Conservation (phyloP, 495 filamentous ascomycete species). For the Aspergillus indologenus region DNA sequence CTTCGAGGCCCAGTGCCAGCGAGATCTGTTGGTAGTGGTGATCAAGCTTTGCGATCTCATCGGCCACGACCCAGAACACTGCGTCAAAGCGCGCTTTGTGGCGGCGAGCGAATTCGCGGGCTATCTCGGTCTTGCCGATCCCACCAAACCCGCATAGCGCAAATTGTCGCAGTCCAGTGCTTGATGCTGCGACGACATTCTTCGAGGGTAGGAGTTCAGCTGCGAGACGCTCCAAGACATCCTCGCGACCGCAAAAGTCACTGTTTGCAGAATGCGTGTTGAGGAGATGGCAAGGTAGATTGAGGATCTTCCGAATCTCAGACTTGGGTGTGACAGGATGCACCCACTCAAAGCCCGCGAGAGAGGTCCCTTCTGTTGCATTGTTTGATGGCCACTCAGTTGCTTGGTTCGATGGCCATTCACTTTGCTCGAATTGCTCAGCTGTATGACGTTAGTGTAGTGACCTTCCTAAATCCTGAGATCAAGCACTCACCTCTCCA, state of each 20-base stretch:
- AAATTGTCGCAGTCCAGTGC: slow-evolving; percentile 19
- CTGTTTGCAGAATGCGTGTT: slow-evolving; percentile 20
- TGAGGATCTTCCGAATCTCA: slow-evolving; percentile 9
- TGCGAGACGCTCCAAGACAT: slow-evolving; percentile 25
- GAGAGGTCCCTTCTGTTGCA: slow-evolving; percentile 19
- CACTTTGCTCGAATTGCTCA: slow-evolving; percentile 1
- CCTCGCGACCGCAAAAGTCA: slow-evolving; percentile 29
- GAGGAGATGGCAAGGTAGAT: slow-evolving; percentile 21
- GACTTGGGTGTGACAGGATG: not conserved
- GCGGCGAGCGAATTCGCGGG: slow-evolving; percentile 27
- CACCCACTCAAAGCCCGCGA: slow-evolving; percentile 11
- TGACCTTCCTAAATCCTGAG: too few species aligned
- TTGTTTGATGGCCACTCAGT: slow-evolving; percentile 15
- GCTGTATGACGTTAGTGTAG: not conserved
- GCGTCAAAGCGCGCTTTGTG: slow-evolving; percentile 33
- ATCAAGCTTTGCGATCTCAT: slow-evolving; percentile 30
- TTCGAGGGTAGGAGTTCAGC: slow-evolving; percentile 23
- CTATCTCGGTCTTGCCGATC: slow-evolving; percentile 42
- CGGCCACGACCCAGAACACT: slow-evolving; percentile 42
- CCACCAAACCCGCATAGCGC: slow-evolving; percentile 38
- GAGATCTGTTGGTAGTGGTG: slow-evolving; percentile 31
- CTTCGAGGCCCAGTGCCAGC: too few species aligned
- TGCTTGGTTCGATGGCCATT: slow-evolving; percentile 11
- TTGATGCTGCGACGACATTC: slow-evolving; percentile 12
- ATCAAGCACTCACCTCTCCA: not conserved